These are phyloP conservation scores for Amaranthus hypochondriacus DNA, from an alignment of 148 eudicot genomes.

Conservation along the genomic window DNA sequence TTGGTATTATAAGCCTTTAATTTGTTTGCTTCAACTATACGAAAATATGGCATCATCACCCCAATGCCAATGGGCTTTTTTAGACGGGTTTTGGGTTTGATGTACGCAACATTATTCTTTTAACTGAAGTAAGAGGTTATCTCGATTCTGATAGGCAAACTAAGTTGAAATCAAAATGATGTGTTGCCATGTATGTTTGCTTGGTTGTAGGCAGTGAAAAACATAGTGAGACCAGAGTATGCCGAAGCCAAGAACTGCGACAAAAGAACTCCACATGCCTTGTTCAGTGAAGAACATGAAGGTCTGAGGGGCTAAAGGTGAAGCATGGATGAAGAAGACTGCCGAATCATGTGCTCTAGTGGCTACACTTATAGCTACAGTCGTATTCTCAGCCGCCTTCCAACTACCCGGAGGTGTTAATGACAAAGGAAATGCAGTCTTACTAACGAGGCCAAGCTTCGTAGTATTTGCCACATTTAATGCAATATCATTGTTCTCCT, in stretches of 20 bases:
- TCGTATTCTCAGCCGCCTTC: conserved; percentile 27
- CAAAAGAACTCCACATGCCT: conserved; percentile 5
- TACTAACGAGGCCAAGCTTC: conserved; percentile 4
- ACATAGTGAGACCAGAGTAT: conserved; percentile 18
- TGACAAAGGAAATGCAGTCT: conserved; percentile 13
- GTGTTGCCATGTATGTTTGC: not conserved
- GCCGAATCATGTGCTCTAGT: conserved; percentile 24
- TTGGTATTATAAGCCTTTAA: not conserved
- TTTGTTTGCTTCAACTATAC: too few species aligned
- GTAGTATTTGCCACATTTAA: conserved; percentile 17
- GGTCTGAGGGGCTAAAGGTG: conserved; percentile 18
- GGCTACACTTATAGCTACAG: conserved; percentile 19
- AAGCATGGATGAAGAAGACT: conserved; percentile 28
- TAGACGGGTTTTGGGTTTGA: too few species aligned
- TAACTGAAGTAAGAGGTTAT: too few species aligned
- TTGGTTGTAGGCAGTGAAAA: conserved; percentile 18
- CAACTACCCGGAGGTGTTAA: conserved; percentile 21
- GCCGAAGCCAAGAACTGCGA: conserved; percentile 14
- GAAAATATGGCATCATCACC: too few species aligned
- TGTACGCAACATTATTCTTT: too few species aligned
- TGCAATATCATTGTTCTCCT: conserved; percentile 22
- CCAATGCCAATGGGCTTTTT: too few species aligned
- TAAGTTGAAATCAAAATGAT: too few species aligned
- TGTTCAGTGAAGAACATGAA: conserved; percentile 23
- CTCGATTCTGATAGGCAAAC: too few species aligned